These are phyloP conservation scores for Aspergillus hancockii DNA, from an alignment of 495 filamentous ascomycete species.

Conservation along the genomic window DNA sequence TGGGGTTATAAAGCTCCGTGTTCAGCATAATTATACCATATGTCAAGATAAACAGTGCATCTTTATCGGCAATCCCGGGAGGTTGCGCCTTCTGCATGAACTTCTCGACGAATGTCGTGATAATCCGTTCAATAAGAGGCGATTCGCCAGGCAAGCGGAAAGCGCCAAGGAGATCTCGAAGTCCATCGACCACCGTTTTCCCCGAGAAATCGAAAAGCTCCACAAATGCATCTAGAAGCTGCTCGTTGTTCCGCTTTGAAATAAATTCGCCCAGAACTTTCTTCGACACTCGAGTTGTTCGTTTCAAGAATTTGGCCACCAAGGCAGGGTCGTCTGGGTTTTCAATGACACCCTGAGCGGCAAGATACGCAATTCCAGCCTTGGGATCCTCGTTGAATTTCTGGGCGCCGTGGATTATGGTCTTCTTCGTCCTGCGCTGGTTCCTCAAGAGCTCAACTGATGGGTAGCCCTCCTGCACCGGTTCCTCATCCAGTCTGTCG, in stretches of 20 bases:
- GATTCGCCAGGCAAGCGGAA: slow-evolving; percentile 96
- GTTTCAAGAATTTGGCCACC: slow-evolving; percentile 80
- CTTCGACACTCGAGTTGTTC: slow-evolving; percentile 86
- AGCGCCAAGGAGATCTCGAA: slow-evolving; percentile 82
- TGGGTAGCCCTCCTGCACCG: slow-evolving; percentile 65
- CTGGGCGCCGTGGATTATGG: slow-evolving; percentile 81
- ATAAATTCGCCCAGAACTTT: slow-evolving; percentile 88
- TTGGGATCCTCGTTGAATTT: slow-evolving; percentile 97
- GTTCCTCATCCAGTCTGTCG: slow-evolving; percentile 76
- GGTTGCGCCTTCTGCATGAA: slow-evolving; percentile 75
- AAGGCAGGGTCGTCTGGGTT: slow-evolving; percentile 68
- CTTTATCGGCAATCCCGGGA: slow-evolving; percentile 79
- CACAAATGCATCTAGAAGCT: slow-evolving; percentile 79
- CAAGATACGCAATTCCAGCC: slow-evolving; percentile 82
- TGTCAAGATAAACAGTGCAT: slow-evolving; percentile 85
- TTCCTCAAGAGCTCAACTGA: slow-evolving; percentile 62
- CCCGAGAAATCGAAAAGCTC: slow-evolving; percentile 82
- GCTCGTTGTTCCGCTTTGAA: slow-evolving; percentile 83
- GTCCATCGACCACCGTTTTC: slow-evolving; percentile 84
- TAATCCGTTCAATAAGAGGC: slow-evolving; percentile 87
- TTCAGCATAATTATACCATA: slow-evolving; percentile 97
- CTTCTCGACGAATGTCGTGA: slow-evolving; percentile 81
- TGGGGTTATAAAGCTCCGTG: slow-evolving; percentile 93
- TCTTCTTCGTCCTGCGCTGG: slow-evolving; percentile 75
- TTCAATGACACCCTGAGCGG: slow-evolving; percentile 79